Conservation (phyloP, 192 early-diverging fungal species). For the Coemansia sp. region DNA sequence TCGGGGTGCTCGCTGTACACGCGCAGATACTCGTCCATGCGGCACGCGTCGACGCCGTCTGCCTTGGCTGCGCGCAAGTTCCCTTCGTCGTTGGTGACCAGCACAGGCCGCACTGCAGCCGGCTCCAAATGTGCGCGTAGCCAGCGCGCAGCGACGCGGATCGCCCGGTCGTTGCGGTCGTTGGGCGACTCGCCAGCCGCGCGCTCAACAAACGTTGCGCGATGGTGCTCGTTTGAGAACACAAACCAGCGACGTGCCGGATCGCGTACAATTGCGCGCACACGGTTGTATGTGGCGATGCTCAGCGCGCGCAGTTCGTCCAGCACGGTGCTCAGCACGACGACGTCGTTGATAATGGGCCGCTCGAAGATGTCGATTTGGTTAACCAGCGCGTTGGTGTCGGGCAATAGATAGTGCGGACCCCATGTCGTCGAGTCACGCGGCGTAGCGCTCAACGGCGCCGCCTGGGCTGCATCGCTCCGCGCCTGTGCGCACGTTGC, state of each 20-base stretch:
- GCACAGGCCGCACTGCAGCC: slow-evolving; percentile 55
- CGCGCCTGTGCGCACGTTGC: slow-evolving; percentile 25
- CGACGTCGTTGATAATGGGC: slow-evolving; percentile 77
- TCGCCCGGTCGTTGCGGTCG: slow-evolving; percentile 94
- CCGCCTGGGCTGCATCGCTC: slow-evolving; percentile 13
- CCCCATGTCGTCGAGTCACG: slow-evolving; percentile 52
- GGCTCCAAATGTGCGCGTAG: slow-evolving; percentile 67
- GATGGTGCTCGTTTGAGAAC: slow-evolving; percentile 94
- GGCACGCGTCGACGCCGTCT: slow-evolving; percentile 63
- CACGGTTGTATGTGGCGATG: slow-evolving; percentile 72
- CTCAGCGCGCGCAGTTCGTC: slow-evolving; percentile 86
- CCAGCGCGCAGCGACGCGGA: slow-evolving; percentile 82
- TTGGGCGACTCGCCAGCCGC: slow-evolving; percentile 81
- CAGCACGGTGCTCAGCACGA: slow-evolving; percentile 90
- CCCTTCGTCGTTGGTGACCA: slow-evolving; percentile 87
- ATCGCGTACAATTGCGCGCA: slow-evolving; percentile 69
- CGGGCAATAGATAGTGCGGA: slow-evolving; percentile 82
- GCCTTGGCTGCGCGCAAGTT: slow-evolving; percentile 69
- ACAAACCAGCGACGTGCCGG: slow-evolving; percentile 78
- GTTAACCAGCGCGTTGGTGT: slow-evolving; percentile 92
- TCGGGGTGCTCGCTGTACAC: slow-evolving; percentile 72
- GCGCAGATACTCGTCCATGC: slow-evolving; percentile 76
- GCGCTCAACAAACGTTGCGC: slow-evolving; percentile 84
- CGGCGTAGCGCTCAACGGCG: slow-evolving; percentile 50
- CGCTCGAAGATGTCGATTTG: slow-evolving; percentile 96